These are phyloP conservation scores for Chrysanthemum lavandulifolium DNA, from an alignment of 129 eudicot genomes.

Conservation along the genomic window DNA sequence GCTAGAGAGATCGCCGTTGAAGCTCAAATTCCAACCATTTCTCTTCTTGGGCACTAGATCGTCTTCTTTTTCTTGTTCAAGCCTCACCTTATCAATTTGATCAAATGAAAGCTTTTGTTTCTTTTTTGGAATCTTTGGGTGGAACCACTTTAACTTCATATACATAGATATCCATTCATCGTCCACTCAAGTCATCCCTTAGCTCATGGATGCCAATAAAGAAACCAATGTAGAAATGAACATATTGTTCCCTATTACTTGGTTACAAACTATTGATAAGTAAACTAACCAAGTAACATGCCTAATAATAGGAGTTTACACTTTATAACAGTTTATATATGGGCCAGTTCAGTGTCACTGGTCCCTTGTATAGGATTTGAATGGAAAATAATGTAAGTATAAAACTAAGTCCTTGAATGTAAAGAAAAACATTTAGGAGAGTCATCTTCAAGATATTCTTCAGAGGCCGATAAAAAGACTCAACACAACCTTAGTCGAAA, in stretches of 20 bases:
- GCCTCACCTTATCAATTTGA: constrained; percentile 36
- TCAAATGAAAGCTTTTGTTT: constrained; percentile 53
- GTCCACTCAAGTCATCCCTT: constrained; percentile 28
- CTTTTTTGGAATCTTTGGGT: constrained; percentile 37
- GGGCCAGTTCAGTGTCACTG: no score
- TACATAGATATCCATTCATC: constrained; percentile 39
- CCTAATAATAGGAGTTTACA: no score
- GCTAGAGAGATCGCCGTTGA: constrained; percentile 35
- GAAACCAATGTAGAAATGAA: constrained; percentile 32
- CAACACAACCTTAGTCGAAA: no score
- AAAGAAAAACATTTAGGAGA: no score
- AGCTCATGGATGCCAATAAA: constrained; percentile 32
- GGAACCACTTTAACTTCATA: constrained; percentile 32
- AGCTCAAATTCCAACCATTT: constrained; percentile 40
- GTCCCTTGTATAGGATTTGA: no score
- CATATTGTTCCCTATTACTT: background rate
- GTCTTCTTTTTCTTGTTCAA: constrained; percentile 47
- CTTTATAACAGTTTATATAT: no score
- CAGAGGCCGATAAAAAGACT: no score
- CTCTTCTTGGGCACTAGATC: constrained; percentile 40
- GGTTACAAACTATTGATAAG: no score
- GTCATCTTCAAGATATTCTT: no score
- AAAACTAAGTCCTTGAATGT: no score
- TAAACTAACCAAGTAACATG: no score
- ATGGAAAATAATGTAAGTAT: no score